Conservation (phyloP, 305 asterid species). For the Fraxinus ornus region DNA sequence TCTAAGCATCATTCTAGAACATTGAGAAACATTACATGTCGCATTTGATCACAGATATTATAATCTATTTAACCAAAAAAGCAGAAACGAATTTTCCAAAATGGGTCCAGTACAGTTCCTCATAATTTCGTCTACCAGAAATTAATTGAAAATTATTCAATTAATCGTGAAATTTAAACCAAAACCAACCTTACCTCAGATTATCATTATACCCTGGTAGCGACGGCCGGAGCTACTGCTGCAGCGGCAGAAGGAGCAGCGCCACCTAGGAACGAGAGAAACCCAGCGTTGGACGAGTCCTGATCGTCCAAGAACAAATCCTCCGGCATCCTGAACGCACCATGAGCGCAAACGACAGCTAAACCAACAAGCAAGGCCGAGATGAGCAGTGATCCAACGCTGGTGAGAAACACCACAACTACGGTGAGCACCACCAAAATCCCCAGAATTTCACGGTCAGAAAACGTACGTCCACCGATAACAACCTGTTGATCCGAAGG, state of each 20-base stretch:
- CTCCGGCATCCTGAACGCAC: constrained; percentile 66
- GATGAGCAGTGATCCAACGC: constrained; percentile 63
- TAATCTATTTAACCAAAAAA: constrained; percentile 1
- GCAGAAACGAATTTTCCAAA: constrained; percentile 17
- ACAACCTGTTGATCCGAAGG: constrained; percentile 64
- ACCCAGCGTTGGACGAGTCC: constrained; percentile 53
- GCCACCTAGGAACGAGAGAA: constrained; percentile 63
- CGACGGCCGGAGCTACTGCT: constrained; percentile 50
- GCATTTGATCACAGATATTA: background rate
- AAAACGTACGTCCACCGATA: constrained; percentile 50
- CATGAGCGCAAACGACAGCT: constrained; percentile 58
- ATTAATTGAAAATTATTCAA: background rate
- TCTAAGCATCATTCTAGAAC: background rate
- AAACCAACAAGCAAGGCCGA: constrained; percentile 60
- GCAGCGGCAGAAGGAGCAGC: constrained; percentile 64
- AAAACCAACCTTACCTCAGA: constrained; percentile 16
- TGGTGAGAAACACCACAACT: constrained; percentile 61
- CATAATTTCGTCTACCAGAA: background rate
- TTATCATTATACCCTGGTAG: constrained; percentile 43
- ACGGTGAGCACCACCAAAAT: constrained; percentile 48
- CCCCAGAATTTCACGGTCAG: constrained; percentile 59
- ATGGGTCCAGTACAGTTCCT: constrained; percentile 4
- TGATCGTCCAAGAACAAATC: constrained; percentile 74
- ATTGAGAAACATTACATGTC: background rate
- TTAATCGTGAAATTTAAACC: background rate